Base-by-base conservation (phyloP, 169 alveolate genomes). In the Plasmodium adleri region DNA sequence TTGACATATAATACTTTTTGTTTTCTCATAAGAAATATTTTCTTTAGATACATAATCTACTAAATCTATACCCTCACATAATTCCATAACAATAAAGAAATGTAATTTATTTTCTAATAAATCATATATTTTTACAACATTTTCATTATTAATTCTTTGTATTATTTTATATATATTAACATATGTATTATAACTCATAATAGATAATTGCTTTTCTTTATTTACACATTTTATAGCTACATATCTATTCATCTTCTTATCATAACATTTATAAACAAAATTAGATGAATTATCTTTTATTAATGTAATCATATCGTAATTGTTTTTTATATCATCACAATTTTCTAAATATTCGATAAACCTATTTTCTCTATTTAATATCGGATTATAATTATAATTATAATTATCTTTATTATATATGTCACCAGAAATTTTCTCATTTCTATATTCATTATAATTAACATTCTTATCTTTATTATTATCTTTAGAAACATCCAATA, bases 21-120 rank as follows among this genome's bases (percentile, higher is more conserved):
- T 72, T 60, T 80, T 80, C 32, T 80, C 90, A 72, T 39, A 80
- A 3, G 90, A 47, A 17, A 80, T 67, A 17, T 80, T 72, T 68
- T 80, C 85, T 1, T 80, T 80, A 3, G 90, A 80, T 20, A 80
- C 90, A 80, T 80, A 80, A 54, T 80, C 90, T 24, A 80, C 90
- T 26, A 80, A 72, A 72, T 80, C 90, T 12, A 72, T 67, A n/a
- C 90, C 90, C 68, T 80, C 90, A 56, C 90, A 80, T 39, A 68
- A 56, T 13, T 80, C 90, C 90, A 80, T 80, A 7, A 80, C 72
- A 45, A 80, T 80, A 68, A 80, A 80, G 20, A 80, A 80, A 58
- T 80, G 90, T 12, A 72, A 67, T 7, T 60, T 47, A 17, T 63
- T 68, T 72, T 80, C 90, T 62, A 80, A 47, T 17, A 80, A 66